Base-by-base conservation (phyloP, 2,329 filamentous ascomycete species). In the Stemphylium lycopersici region DNA sequence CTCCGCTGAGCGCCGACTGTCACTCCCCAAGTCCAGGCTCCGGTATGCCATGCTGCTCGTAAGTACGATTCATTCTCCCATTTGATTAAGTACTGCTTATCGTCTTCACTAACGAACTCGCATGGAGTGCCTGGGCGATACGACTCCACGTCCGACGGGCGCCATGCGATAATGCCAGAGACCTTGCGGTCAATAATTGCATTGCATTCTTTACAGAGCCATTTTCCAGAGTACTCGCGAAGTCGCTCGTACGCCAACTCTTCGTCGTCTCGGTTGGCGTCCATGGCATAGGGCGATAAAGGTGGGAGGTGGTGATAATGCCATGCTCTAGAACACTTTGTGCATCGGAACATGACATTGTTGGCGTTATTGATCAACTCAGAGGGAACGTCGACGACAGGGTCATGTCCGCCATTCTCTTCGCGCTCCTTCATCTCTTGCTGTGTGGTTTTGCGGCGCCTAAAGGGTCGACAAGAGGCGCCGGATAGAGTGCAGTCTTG, bases 61-160 rank as follows among this genome's bases (percentile, higher is more conserved):
- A 87, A 89, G 68, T 97, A 96, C 0, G 93, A 96, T 51, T 85
- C 82, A 0, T 81, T 80, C 39, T 89, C 86, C 91, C 93, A 98
- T 71, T 95, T 96, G 65, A 99, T 78, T 2, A 99, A 83, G 68
- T 98, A 99, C 63, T 97, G 91, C 61, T 93, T 93, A n/a, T 90
- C 81, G 49, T 91, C 89, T 67, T 95, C 89, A 10, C 77, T 74
- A n/a, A 90, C 77, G 48, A 84, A 77, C 24, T 85, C 77, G 42
- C 81, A 80, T 1, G 79, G 77, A 47, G 81, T 78, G 2, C 82
- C 84, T 3, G 80, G 69, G 12, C 77, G 73, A 63, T 88, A 87
- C 1, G 75, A 76, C 11, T 85, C 79, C 20, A 83, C 77, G 63
- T 89, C 79, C 0, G 80, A 72, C 0, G 91, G 91, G 55, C 93